Percentiles rank a stretch among this genome's conserved stretches.
Conservation (phyloP, 768 basidiomycete genomes). For the Coprinopsis cinerea region DNA sequence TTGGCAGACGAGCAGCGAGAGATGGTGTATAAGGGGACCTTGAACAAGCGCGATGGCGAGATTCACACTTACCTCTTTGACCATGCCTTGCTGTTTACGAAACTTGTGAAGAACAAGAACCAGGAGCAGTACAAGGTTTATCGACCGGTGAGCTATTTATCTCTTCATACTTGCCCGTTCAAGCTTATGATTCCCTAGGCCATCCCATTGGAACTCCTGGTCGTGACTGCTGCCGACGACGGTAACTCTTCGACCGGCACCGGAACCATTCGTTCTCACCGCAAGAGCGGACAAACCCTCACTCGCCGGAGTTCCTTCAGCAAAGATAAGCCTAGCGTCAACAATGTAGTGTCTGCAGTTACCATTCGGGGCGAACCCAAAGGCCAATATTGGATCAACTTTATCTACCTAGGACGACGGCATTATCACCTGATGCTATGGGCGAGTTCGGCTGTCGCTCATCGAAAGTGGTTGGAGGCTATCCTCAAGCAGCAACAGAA, state of each 20-base stretch:
- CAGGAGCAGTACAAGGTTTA: conserved; percentile 92
- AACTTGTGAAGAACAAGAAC: conserved; percentile 76
- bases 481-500: conserved; percentile 86
- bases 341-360: conserved; percentile 41
- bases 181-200: too few relatives aligned
- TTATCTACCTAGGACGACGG: conserved; percentile 89
- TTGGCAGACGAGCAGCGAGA: conserved; percentile 85
- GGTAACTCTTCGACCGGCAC: conserved; percentile 16
- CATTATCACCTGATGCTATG: conserved; percentile 89
- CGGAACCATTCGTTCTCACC: conserved; percentile 29
- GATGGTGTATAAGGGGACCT: conserved; percentile 82
- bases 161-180: too few relatives aligned
- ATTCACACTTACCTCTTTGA: conserved; percentile 94
- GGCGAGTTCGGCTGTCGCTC: conserved; percentile 77
- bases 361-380: conserved; percentile 59
- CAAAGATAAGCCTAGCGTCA: conserved; percentile 28
- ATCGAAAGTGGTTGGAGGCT: conserved; percentile 91
- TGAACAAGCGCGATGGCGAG: conserved; percentile 91
- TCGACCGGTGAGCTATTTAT: conserved; percentile 66
- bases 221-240: conserved; percentile 77
- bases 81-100: conserved; percentile 92
- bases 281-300: conserved; percentile 41
- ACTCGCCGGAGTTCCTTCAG: conserved; percentile 40
- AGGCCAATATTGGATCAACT: conserved; percentile 87
- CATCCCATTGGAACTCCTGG: conserved; percentile 89